phyloP scores from a whole-genome alignment of 2,329 filamentous ascomycete species.

The Monosporascus cannonballus region DNA sequence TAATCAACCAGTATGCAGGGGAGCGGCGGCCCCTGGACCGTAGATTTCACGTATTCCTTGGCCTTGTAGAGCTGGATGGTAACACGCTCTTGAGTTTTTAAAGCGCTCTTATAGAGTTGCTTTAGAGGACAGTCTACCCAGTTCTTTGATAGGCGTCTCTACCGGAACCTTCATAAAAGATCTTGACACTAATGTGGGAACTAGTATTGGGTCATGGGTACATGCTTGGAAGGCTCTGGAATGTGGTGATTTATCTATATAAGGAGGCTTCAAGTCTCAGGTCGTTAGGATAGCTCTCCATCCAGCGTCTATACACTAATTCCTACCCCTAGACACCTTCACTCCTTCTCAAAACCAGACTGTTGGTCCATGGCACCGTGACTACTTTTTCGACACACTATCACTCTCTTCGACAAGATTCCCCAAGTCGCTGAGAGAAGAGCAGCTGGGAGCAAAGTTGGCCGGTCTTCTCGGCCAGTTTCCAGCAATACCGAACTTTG shows the following conservation, averaged over 20 bases:
- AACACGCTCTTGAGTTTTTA: slow-evolving; percentile 15
- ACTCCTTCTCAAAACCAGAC: no score
- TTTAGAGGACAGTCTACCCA: slow-evolving; percentile 38
- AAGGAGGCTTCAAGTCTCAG: no score
- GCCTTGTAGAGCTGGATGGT: slow-evolving; percentile 42
- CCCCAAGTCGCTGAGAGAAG: background rate
- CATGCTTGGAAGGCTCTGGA: no score
- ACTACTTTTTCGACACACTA: background rate
- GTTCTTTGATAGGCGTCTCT: slow-evolving; percentile 9
- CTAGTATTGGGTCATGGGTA: background rate
- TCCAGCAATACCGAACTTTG: background rate
- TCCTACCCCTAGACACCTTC: no score
- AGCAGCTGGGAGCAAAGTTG: background rate
- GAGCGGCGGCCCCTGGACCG: slow-evolving; percentile 30
- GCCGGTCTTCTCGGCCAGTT: background rate
- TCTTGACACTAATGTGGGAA: background rate
- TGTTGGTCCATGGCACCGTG: background rate
- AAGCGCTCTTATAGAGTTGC: slow-evolving; percentile 32
- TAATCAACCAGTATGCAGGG: slow-evolving; percentile 34
- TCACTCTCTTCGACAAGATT: background rate
- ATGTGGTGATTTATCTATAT: no score
- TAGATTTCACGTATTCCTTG: slow-evolving; percentile 35
- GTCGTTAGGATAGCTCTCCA: no score
- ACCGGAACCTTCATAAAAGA: background rate
- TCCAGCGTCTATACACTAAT: no score